These are phyloP conservation scores for Trametes cingulata DNA, from an alignment of 768 basidiomycete genomes.

Conservation along the genomic window DNA sequence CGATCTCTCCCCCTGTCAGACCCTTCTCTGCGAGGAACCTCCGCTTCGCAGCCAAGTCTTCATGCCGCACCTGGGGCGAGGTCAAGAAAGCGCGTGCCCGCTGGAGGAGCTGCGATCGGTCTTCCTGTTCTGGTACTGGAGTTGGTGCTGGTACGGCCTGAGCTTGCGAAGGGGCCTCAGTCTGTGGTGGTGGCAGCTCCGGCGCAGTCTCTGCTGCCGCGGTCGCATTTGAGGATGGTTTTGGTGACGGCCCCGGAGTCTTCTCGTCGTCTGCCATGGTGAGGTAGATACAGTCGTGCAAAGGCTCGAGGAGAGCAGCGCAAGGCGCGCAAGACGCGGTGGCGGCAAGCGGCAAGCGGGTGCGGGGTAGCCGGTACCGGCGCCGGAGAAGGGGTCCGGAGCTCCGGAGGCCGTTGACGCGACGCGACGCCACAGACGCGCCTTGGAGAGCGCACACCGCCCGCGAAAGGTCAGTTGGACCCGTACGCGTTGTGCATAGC, in stretches of 20 bases:
- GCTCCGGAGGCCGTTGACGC: neutral
- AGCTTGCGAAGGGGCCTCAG: neutral
- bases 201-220: neutral
- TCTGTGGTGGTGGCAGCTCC: neutral
- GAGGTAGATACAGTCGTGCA: neutral
- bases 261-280: slow-evolving; percentile 16
- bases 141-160: neutral
- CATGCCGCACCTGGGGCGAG: slow-evolving; percentile 63
- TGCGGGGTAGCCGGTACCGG: slow-evolving; percentile 10
- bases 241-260: neutral
- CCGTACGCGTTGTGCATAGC: neutral
- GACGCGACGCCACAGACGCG: neutral
- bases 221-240: neutral
- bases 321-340: too few species aligned
- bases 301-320: neutral
- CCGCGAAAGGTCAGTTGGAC: too few species aligned
- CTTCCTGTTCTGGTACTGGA: neutral
- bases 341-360: neutral
- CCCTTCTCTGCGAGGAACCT: slow-evolving; percentile 73
- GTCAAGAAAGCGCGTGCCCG: slow-evolving; percentile 65
- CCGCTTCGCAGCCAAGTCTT: slow-evolving; percentile 57
- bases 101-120: slow-evolving; percentile 31
- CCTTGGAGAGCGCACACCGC: too few species aligned
- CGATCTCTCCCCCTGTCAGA: slow-evolving; percentile 59
- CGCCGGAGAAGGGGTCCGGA: neutral